Evolutionary conservation across 768 basidiomycete species (phyloP).

Genomic region (Pulveroboletus sp.): DNA sequence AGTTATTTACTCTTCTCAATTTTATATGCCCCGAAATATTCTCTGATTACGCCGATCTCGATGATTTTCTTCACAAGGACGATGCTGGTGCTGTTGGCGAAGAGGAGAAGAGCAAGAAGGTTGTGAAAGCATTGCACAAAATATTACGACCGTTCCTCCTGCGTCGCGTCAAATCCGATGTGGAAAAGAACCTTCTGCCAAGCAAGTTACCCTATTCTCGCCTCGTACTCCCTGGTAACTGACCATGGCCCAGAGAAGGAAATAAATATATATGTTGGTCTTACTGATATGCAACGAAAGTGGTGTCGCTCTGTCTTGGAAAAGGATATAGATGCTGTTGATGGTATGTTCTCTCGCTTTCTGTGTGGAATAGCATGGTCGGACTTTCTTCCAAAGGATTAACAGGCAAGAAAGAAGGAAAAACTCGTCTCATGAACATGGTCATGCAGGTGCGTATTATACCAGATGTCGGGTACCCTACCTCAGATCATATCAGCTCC

Average conservation of each 20-base stretch:
- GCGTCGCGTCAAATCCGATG: slow-evolving; percentile 91
- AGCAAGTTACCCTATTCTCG: slow-evolving; percentile 42
- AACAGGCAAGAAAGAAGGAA: slow-evolving; percentile 97
- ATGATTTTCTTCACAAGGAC: slow-evolving; percentile 91
- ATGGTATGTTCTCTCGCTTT: slow-evolving; percentile 47
- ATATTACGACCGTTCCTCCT: slow-evolving; percentile 93
- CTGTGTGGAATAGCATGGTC: neutral
- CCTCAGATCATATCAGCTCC: slow-evolving; percentile 37
- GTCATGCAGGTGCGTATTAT: slow-evolving; percentile 83
- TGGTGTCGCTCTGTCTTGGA: slow-evolving; percentile 96
- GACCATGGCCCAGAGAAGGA: slow-evolving; percentile 70
- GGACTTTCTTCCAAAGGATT: slow-evolving; percentile 45
- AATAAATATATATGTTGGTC: slow-evolving; percentile 95
- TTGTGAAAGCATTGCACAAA: slow-evolving; percentile 96
- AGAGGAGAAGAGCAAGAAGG: slow-evolving; percentile 83
- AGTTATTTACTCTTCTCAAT: slow-evolving; percentile 86
- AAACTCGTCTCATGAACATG: slow-evolving; percentile 96
- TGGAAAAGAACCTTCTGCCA: slow-evolving; percentile 92
- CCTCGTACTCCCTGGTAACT: neutral
- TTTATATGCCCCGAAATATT: slow-evolving; percentile 98
- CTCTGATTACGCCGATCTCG: slow-evolving; percentile 84
- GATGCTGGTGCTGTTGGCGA: slow-evolving; percentile 60
- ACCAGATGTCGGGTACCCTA: neutral
- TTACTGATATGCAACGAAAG: slow-evolving; percentile 96
- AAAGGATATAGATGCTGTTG: slow-evolving; percentile 98